phyloP scores from a whole-genome alignment of 2,329 filamentous ascomycete species.

The Endothia cerciana region DNA sequence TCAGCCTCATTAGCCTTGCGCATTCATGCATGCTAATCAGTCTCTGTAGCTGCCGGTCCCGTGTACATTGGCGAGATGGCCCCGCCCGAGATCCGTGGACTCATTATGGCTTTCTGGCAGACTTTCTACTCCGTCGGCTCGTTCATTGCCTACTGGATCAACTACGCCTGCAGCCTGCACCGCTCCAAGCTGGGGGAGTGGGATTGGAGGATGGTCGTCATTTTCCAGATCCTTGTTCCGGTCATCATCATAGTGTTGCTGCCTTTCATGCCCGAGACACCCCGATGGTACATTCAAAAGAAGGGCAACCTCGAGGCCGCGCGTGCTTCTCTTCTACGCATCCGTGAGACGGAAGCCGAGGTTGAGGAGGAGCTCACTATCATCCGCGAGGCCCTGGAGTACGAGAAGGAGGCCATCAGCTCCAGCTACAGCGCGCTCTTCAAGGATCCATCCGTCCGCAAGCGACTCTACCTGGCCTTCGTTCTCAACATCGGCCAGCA shows the following conservation, averaged over 20 bases:
- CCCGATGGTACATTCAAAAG: conserved; percentile 69
- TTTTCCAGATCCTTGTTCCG: conserved; percentile 74
- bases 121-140: conserved; percentile 68
- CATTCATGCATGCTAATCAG: conserved; percentile 9
- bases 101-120: conserved; percentile 73
- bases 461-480: conserved; percentile 67
- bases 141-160: conserved; percentile 69
- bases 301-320: conserved; percentile 64
- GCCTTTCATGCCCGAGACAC: conserved; percentile 69
- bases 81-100: conserved; percentile 65
- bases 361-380: conserved; percentile 68
- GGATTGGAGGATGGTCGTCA: conserved; percentile 75
- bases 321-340: conserved; percentile 57
- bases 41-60: conserved; percentile 59
- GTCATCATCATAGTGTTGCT: conserved; percentile 63
- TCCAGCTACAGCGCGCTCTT: conserved; percentile 67
- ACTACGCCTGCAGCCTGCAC: conserved; percentile 64
- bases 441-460: conserved; percentile 70
- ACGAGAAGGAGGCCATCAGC: conserved; percentile 71
- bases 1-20: neutral
- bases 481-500: conserved; percentile 73
- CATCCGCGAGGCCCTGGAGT: conserved; percentile 71
- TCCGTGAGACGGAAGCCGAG: conserved; percentile 67
- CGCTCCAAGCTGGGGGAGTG: conserved; percentile 63
- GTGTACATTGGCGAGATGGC: conserved; percentile 74